Percentiles rank a stretch among this genome's conserved stretches.
Evolutionary conservation across 2,329 filamentous ascomycete species (phyloP).

Genomic region (Aspergillus thermomutatus): DNA sequence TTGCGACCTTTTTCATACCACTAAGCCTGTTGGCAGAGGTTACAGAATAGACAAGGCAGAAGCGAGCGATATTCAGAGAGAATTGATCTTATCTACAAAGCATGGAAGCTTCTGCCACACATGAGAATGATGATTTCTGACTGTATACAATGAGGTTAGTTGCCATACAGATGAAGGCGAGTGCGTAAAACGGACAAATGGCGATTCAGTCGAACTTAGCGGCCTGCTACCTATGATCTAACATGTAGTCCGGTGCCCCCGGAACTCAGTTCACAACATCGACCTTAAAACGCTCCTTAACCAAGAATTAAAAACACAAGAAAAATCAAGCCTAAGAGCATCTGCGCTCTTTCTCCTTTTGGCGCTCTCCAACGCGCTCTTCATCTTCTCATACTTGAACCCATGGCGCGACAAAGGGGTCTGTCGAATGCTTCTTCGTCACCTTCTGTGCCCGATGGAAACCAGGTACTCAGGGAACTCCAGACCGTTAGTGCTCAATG

Average conservation of each 20-base stretch:
- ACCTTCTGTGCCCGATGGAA: constrained; percentile 36
- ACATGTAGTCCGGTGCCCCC: not conserved
- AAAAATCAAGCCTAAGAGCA: not conserved
- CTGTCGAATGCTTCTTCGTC: constrained; percentile 38
- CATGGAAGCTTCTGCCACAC: not conserved
- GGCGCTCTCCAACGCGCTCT: not conserved
- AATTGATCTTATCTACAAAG: not conserved
- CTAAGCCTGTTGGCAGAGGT: not conserved
- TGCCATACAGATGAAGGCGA: not conserved
- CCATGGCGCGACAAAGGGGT: constrained; percentile 40
- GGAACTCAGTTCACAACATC: not conserved
- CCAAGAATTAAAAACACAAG: not conserved
- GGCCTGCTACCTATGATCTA: not conserved
- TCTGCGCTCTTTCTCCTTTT: not conserved
- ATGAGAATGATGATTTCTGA: not conserved
- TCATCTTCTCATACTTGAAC: constrained; percentile 5
- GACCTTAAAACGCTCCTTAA: not conserved
- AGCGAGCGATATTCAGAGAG: not conserved
- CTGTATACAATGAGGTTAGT: not conserved
- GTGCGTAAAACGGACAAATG: not conserved
- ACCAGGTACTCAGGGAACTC: constrained; percentile 31
- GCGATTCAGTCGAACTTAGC: constrained; percentile 1
- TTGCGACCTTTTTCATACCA: not conserved
- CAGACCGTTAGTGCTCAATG: not conserved
- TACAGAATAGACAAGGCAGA: not conserved